Conservation (phyloP, 345 rosid genomes). For the Gossypium stocksii region DNA sequence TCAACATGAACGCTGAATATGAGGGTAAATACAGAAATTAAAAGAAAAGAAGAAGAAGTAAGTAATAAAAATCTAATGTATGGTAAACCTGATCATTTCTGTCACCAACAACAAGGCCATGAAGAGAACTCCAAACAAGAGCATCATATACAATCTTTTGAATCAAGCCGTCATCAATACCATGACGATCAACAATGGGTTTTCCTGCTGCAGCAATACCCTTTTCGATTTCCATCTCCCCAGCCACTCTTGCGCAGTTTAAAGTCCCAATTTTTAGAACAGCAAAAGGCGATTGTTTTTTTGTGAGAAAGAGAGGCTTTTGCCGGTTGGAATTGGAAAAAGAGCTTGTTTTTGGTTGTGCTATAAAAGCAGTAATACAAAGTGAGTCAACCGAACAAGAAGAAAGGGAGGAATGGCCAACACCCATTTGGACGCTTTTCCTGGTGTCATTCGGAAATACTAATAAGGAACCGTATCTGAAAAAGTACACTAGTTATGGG, state of each 20-base stretch:
- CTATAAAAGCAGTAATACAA: not conserved
- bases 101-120: conserved; percentile 93
- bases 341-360: conserved; percentile 25
- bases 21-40: not conserved
- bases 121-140: conserved; percentile 96
- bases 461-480: not conserved
- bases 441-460: not conserved
- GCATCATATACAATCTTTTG: conserved; percentile 75
- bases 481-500: not conserved
- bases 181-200: conserved; percentile 44
- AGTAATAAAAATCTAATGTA: conserved; percentile 6
- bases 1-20: not conserved
- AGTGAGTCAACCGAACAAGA: conserved; percentile 10
- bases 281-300: conserved; percentile 4
- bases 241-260: conserved; percentile 35
- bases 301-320: conserved; percentile 8
- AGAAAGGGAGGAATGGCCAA: conserved; percentile 26
- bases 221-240: conserved; percentile 39
- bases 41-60: not conserved
- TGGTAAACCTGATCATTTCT: conserved; percentile 44
- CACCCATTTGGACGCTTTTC: conserved; percentile 42
- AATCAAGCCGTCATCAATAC: conserved; percentile 52
- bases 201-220: conserved; percentile 15
- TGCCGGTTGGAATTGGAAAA: conserved; percentile 16
- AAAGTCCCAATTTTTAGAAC: conserved; percentile 27